phyloP scores from a whole-genome alignment of 169 alveolate species.

The Amoebophrya sp. region DNA sequence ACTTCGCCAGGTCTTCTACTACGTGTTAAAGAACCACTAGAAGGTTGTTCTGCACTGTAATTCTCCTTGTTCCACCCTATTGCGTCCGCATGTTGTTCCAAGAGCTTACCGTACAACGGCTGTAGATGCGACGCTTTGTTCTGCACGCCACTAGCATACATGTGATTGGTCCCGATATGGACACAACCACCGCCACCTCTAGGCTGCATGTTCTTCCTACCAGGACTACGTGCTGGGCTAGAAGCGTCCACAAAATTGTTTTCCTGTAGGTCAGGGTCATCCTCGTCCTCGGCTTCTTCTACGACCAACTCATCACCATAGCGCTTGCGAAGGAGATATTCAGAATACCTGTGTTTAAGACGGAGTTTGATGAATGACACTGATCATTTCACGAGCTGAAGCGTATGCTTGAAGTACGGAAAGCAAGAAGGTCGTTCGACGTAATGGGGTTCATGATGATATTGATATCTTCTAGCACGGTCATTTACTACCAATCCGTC shows the following conservation, averaged over 20 bases:
- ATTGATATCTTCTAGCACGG: not conserved
- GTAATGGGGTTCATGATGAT: not conserved
- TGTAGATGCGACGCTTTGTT: not conserved
- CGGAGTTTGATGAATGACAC: too few relatives aligned
- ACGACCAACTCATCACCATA: not conserved
- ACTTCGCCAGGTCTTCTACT: too few relatives aligned
- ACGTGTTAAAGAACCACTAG: too few relatives aligned
- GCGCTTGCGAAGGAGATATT: not conserved
- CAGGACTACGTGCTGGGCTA: not conserved
- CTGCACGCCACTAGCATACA: not conserved
- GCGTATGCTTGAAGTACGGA: too few relatives aligned
- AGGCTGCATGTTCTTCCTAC: not conserved
- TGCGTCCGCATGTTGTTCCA: too few relatives aligned
- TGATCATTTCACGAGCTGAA: too few relatives aligned
- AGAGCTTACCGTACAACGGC: not conserved
- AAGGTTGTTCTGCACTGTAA: too few relatives aligned
- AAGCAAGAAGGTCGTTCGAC: not conserved
- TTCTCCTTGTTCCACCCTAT: too few relatives aligned
- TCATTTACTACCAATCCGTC: not conserved
- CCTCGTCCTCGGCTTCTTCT: not conserved
- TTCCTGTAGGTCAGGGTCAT: not conserved
- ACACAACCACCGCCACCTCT: not conserved
- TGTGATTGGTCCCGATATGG: not conserved
- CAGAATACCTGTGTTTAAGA: not conserved
- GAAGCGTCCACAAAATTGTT: not conserved